Evolutionary conservation across 2,329 filamentous ascomycete genomes (phyloP).

Genomic region (Curvularia spicifera): DNA sequence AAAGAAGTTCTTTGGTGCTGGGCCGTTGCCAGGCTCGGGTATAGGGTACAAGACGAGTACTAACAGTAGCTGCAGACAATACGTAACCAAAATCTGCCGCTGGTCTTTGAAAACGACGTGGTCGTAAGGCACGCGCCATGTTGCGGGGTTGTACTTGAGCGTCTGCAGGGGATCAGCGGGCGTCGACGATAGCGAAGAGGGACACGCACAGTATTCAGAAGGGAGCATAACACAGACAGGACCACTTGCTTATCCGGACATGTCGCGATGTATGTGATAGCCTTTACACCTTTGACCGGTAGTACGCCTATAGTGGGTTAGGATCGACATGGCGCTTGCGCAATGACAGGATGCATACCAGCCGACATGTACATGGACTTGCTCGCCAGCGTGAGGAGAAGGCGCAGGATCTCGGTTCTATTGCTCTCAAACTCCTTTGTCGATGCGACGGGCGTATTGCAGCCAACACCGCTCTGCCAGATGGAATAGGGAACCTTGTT

Average conservation of each 20-base stretch:
- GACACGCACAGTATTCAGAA: constrained; percentile 83
- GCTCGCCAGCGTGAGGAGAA: constrained; percentile 84
- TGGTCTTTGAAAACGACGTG: constrained; percentile 90
- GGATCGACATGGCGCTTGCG: neutral
- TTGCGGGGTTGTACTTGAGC: constrained; percentile 92
- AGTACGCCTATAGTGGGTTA: constrained; percentile 55
- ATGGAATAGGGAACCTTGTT: constrained; percentile 90
- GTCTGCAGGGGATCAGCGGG: constrained; percentile 63
- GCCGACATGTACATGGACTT: constrained; percentile 93
- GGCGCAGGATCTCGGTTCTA: constrained; percentile 83
- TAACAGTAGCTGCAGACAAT: constrained; percentile 89
- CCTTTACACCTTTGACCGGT: constrained; percentile 80
- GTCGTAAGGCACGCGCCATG: constrained; percentile 93
- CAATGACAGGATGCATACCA: constrained; percentile 50
- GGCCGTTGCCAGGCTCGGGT: constrained; percentile 71
- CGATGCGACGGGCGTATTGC: constrained; percentile 84
- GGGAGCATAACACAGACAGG: constrained; percentile 85
- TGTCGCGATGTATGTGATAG: constrained; percentile 87
- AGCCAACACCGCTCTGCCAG: constrained; percentile 97
- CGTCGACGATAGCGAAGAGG: neutral
- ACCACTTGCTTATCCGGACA: constrained; percentile 91
- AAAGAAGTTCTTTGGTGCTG: constrained; percentile 85
- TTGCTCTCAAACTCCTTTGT: constrained; percentile 94
- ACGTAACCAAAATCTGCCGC: constrained; percentile 88
- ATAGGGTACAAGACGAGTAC: constrained; percentile 85